A percentile compares a stretch with the other conserved stretches of the same genome.
Evolutionary conservation across 2,329 filamentous ascomycete genomes (phyloP).

Genomic region (Fusarium nurragi): DNA sequence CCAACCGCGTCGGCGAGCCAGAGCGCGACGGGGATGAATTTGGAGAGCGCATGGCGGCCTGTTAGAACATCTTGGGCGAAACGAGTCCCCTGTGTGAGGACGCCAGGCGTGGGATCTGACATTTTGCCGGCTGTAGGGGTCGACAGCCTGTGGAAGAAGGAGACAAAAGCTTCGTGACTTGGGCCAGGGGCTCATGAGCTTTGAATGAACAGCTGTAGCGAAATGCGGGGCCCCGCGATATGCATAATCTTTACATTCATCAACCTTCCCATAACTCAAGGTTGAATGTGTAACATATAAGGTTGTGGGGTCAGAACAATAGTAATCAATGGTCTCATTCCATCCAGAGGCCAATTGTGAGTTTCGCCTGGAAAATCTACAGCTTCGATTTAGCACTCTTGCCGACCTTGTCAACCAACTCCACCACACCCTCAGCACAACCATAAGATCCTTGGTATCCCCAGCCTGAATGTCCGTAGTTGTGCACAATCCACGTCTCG

Average conservation of each 20-base stretch:
- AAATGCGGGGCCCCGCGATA: constrained; percentile 34
- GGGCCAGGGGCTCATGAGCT: constrained; percentile 31
- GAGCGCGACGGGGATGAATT: constrained; percentile 66
- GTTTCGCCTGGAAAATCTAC: constrained; percentile 14
- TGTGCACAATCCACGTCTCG: constrained; percentile 75
- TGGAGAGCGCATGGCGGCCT: constrained; percentile 61
- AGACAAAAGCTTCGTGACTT: constrained; percentile 21
- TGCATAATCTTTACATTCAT: constrained; percentile 38
- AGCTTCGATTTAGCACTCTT: constrained; percentile 45
- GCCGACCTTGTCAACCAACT: constrained; percentile 71
- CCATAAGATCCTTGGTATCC: constrained; percentile 79
- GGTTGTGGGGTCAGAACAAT: neutral
- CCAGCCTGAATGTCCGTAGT: constrained; percentile 82
- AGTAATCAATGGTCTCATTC: neutral
- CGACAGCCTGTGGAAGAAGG: constrained; percentile 18
- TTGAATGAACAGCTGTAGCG: constrained; percentile 18
- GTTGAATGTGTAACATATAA: neutral
- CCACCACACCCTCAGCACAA: constrained; percentile 72
- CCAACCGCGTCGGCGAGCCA: constrained; percentile 76
- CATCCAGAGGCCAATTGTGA: neutral
- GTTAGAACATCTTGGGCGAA: constrained; percentile 56
- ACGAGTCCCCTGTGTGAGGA: constrained; percentile 42
- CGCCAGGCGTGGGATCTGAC: constrained; percentile 41
- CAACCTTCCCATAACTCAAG: neutral
- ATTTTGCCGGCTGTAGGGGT: constrained; percentile 35